Percentiles rank a stretch among this genome's conserved stretches.
These are phyloP conservation scores for Oryza nivara DNA, from an alignment of 176 grass and related monocot genomes.

Conservation along the genomic window DNA sequence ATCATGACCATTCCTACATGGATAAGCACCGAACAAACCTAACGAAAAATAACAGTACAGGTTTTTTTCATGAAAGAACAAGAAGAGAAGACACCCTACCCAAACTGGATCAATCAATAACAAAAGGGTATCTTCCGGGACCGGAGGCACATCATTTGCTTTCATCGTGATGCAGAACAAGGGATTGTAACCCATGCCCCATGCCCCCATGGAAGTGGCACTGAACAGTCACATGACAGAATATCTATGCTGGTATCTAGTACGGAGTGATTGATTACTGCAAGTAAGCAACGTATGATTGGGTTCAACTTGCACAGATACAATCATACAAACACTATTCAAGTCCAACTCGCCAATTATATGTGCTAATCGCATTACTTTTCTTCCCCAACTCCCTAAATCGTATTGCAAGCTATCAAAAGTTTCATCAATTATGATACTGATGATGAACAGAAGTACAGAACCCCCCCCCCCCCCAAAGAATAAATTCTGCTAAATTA, in stretches of 20 bases:
- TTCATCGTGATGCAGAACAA: not conserved
- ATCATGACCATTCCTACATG: not conserved
- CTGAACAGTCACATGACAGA: not conserved
- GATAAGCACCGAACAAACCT: not conserved
- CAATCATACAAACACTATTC: not conserved
- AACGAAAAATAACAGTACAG: not conserved
- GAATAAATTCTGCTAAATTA: not conserved
- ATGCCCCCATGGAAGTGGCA: not conserved
- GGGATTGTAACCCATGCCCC: not conserved
- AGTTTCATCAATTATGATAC: not conserved
- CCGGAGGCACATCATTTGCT: not conserved
- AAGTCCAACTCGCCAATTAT: not conserved
- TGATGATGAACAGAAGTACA: not conserved
- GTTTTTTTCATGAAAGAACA: constrained; percentile 4
- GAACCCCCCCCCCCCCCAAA: too few relatives aligned
- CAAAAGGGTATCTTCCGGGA: not conserved
- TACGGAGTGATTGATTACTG: not conserved
- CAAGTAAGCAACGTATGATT: constrained; percentile 1
- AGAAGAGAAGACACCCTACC: constrained; percentile 15
- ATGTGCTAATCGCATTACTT: not conserved
- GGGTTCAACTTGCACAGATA: not conserved
- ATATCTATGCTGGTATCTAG: not conserved
- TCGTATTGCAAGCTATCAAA: not conserved
- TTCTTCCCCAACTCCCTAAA: not conserved
- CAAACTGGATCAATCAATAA: constrained; percentile 14